phyloP scores from a whole-genome alignment of 257 asterid genomes.

The Fraxinus anomala region DNA sequence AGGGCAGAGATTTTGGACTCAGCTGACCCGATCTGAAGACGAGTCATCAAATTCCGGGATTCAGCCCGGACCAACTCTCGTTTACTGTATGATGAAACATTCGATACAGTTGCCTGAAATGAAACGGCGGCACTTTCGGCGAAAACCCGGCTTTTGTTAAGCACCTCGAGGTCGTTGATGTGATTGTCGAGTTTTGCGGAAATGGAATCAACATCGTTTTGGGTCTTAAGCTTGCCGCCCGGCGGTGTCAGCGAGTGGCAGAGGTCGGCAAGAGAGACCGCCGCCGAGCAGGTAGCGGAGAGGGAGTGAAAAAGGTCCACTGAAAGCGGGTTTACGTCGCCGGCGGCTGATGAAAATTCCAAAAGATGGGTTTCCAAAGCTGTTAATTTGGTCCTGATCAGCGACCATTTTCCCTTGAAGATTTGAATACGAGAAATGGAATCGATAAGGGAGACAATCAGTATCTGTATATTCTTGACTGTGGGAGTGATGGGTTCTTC shows the following conservation, averaged over 20 bases:
- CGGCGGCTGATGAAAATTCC: constrained; percentile 37
- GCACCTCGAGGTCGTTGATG: constrained; percentile 64
- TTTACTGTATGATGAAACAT: constrained; percentile 22
- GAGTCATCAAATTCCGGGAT: constrained; percentile 63
- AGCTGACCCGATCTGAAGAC: constrained; percentile 87
- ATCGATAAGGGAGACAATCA: constrained; percentile 46
- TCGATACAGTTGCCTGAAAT: constrained; percentile 18
- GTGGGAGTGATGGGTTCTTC: constrained; percentile 27
- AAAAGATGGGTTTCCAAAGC: constrained; percentile 54
- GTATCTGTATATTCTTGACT: constrained; percentile 19
- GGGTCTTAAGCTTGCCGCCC: constrained; percentile 78
- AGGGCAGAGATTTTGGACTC: constrained; percentile 71
- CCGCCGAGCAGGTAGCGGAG: constrained; percentile 47
- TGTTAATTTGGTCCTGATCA: constrained; percentile 53
- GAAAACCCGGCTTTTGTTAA: constrained; percentile 53
- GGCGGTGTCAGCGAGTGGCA: constrained; percentile 55
- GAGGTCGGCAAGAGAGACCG: constrained; percentile 46
- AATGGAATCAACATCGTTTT: constrained; percentile 67
- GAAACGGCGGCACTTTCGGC: constrained; percentile 30
- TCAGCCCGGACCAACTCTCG: constrained; percentile 67
- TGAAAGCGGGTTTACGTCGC: constrained; percentile 41
- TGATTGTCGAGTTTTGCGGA: constrained; percentile 63
- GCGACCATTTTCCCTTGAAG: constrained; percentile 78
- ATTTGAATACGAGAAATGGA: constrained; percentile 59
- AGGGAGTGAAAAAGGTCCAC: constrained; percentile 62